Percentiles rank a stretch among this genome's conserved stretches.
These are phyloP conservation scores for Russula sp. DNA, from an alignment of 768 basidiomycete species.

Conservation along the genomic window DNA sequence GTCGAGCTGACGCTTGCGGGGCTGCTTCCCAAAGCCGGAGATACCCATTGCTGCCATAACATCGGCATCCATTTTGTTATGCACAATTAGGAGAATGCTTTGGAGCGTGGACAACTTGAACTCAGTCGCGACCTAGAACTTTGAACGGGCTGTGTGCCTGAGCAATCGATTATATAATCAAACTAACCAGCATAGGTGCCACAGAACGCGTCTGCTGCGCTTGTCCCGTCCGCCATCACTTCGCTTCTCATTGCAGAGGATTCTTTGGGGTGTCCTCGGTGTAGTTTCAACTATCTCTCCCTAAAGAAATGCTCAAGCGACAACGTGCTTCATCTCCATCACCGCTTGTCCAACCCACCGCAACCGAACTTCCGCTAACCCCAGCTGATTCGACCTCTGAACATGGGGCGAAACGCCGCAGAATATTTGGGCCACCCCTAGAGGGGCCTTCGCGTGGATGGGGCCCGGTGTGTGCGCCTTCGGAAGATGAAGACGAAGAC, in stretches of 20 bases:
- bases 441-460: slow-evolving; percentile 50
- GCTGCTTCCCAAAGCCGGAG: slow-evolving; percentile 72
- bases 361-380: slow-evolving; percentile 13
- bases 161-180: neutral
- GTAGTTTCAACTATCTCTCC: neutral
- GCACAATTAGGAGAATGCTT: neutral
- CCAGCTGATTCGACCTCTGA: slow-evolving; percentile 28
- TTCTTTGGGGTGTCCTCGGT: neutral
- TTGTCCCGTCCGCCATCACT: neutral
- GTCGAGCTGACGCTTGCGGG: slow-evolving; percentile 60
- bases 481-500: slow-evolving; percentile 31
- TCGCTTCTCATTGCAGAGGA: neutral
- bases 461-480: slow-evolving; percentile 19
- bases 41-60: slow-evolving; percentile 82
- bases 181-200: neutral
- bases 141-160: neutral
- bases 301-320: slow-evolving; percentile 23
- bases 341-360: slow-evolving; percentile 10
- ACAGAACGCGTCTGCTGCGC: neutral
- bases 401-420: slow-evolving; percentile 47
- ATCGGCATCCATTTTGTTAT: slow-evolving; percentile 48
- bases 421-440: slow-evolving; percentile 45
- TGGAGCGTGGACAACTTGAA: neutral
- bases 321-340: slow-evolving; percentile 24
- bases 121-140: neutral